phyloP scores from a whole-genome alignment of 2,329 filamentous ascomycete genomes.

The Beauveria caledonica region DNA sequence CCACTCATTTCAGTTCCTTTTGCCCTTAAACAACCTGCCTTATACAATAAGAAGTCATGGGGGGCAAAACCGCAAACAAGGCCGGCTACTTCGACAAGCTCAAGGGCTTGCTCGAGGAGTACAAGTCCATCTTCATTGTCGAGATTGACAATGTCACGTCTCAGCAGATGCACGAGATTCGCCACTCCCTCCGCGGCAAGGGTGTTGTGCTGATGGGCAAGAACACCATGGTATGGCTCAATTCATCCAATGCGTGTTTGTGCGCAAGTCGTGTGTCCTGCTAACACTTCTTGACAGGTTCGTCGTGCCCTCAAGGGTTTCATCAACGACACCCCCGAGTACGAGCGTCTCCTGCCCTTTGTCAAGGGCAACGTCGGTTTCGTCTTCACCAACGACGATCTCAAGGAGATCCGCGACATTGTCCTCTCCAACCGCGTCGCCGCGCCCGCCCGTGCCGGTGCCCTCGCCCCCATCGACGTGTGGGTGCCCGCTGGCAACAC shows the following conservation, averaged over 20 bases:
- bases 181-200: constrained; percentile 79
- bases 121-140: constrained; percentile 97
- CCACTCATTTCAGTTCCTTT: constrained; percentile 17
- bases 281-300: constrained; percentile 43
- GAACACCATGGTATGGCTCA: constrained; percentile 87
- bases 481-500: constrained; percentile 97
- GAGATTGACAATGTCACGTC: constrained; percentile 99
- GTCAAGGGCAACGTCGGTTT: constrained; percentile 98
- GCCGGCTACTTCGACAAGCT: constrained; percentile 99
- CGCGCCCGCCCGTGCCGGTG: constrained; percentile 95
- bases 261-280: too few relatives aligned
- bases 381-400: constrained; percentile 97
- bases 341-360: constrained; percentile 92
- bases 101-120: constrained; percentile 91
- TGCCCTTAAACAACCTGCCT: constrained; percentile 99
- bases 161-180: constrained; percentile 99
- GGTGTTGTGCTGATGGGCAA: constrained; percentile 98
- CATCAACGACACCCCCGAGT: constrained; percentile 83
- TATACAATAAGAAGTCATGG: constrained; percentile 94
- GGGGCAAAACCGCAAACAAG: constrained; percentile 94
- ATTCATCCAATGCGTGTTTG: constrained; percentile 16
- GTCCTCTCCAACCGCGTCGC: constrained; percentile 96
- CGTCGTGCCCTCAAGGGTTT: constrained; percentile 97
- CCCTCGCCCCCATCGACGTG: constrained; percentile 86
- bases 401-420: constrained; percentile 88